Evolutionary conservation across 2,329 filamentous ascomycete genomes (phyloP), one percentile per base, ranked within the genome.

Genomic region (Pseudopyricularia cyperi): DNA sequence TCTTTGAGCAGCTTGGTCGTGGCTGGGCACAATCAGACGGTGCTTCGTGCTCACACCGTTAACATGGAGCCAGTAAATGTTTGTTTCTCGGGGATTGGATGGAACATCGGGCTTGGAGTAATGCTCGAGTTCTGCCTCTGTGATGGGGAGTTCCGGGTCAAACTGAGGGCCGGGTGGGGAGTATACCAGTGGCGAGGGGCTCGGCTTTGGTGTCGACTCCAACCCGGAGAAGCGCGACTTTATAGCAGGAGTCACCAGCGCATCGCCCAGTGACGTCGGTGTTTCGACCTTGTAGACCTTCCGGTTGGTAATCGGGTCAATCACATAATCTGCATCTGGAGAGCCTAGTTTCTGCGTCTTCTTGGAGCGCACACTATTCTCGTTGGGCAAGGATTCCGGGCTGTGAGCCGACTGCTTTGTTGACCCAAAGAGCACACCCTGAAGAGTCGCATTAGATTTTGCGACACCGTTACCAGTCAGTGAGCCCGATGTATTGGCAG

Each of bases 271-370:
- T 6, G 37, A 11, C 1, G 56, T 56, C 51, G 55, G 58, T 22
- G 57, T 50, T 1, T 58, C 55, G 17, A 54, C 54, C 54, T 59
- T 68, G 17, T 59, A 54, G 3, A 77, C 68, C 54, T 71, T 77
- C 33, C 76, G 71, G 55, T 81, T 81, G 15, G 77, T 79, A 54
- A 82, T 79, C 3, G 78, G 77, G 53, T 82, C 77, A 44, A 82
- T 79, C 19, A 69, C 61, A 48, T 69, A 73, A 8, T 68, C 68
- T 2, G 58, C 46, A 3, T 61, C 57, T 2, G 60, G 26, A 9
- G 46, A 28, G 19, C 12, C 6, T 6, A 24, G 12, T 24, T 22
- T 9, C 39, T 44, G 39, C 19, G 39, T 24, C 22, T 19, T 12
- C 17, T 19, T 44, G 15, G 17, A 9, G 3, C 24, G 39, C 14